Evolutionary conservation across 768 basidiomycete species (phyloP).

Genomic region (Tylopilus vinaceipallidus): DNA sequence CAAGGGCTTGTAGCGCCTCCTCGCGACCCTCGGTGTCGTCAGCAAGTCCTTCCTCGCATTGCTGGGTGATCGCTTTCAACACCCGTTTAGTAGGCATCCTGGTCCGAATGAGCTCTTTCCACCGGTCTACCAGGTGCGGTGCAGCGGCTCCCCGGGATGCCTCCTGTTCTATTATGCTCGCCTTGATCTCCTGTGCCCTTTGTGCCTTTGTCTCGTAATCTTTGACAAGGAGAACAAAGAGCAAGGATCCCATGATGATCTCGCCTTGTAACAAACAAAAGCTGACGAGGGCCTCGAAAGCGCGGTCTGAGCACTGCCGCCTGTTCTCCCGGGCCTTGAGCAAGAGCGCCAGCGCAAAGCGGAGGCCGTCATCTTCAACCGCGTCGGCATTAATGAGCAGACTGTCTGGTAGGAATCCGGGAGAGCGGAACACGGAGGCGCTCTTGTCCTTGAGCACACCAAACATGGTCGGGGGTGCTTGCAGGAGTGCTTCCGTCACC

Average conservation of each 20-base stretch:
- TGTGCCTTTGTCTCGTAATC: constrained; percentile 52
- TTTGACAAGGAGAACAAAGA: constrained; percentile 64
- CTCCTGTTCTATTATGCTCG: constrained; percentile 21
- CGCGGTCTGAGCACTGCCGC: constrained; percentile 52
- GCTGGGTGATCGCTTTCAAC: constrained; percentile 32
- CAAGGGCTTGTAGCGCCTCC: constrained; percentile 56
- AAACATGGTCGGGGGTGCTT: constrained; percentile 24
- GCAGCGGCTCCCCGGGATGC: constrained; percentile 5
- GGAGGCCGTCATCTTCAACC: constrained; percentile 40
- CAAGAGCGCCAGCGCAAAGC: constrained; percentile 54
- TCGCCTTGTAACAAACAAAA: constrained; percentile 76
- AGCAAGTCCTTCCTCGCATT: constrained; percentile 31
- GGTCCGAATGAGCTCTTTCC: constrained; percentile 15
- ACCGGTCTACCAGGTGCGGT: constrained; percentile 17
- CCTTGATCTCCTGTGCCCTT: constrained; percentile 26
- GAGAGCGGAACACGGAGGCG: constrained; percentile 15
- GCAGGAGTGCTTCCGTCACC: constrained; percentile 26
- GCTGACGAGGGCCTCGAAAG: constrained; percentile 60
- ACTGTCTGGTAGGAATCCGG: constrained; percentile 14
- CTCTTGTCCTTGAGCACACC: constrained; percentile 18
- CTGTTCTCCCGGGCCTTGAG: constrained; percentile 51
- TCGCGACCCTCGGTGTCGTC: constrained; percentile 26
- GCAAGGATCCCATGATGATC: constrained; percentile 69
- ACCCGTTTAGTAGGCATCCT: constrained; percentile 30
- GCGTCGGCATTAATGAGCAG: constrained; percentile 34